phyloP scores from a whole-genome alignment of 2,329 filamentous ascomycete species.

The Colletotrichum lindemuthianum region DNA sequence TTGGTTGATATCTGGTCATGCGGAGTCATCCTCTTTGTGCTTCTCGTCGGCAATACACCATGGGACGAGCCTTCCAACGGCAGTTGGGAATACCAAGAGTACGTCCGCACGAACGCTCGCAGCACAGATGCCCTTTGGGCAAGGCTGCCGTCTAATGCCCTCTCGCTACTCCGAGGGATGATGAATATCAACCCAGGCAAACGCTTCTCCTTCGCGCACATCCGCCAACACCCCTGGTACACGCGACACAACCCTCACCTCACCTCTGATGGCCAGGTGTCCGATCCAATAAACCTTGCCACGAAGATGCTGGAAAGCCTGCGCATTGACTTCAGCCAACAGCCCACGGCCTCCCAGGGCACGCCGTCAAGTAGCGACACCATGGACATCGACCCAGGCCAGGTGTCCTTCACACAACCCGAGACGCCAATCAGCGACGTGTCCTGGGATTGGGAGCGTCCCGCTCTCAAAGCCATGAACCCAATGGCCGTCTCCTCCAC shows the following conservation, averaged over 20 bases:
- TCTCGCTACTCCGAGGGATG: conserved; percentile 92
- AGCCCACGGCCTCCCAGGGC: conserved; percentile 63
- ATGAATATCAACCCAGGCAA: conserved; percentile 80
- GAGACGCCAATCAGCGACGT: conserved; percentile 79
- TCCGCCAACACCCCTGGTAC: conserved; percentile 95
- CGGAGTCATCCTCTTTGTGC: conserved; percentile 95
- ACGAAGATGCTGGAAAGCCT: conserved; percentile 94
- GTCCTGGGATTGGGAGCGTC: conserved; percentile 89
- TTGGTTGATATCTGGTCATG: conserved; percentile 96
- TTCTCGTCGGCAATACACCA: conserved; percentile 94
- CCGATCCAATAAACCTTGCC: conserved; percentile 85
- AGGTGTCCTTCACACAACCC: conserved; percentile 85
- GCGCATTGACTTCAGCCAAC: conserved; percentile 84
- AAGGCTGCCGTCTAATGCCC: conserved; percentile 75
- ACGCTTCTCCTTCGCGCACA: conserved; percentile 86
- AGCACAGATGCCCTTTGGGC: conserved; percentile 89
- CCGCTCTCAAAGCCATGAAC: conserved; percentile 65
- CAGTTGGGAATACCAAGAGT: conserved; percentile 94
- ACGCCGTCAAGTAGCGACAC: conserved; percentile 53
- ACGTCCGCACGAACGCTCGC: conserved; percentile 80
- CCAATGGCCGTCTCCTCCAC: conserved; percentile 57
- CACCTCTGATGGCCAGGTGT: conserved; percentile 76
- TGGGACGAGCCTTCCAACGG: conserved; percentile 91
- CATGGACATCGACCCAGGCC: conserved; percentile 75
- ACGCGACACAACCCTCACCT: conserved; percentile 84